Base-by-base conservation (phyloP, 1,284 basidiomycete genomes). In the Pholiota adiposa region DNA sequence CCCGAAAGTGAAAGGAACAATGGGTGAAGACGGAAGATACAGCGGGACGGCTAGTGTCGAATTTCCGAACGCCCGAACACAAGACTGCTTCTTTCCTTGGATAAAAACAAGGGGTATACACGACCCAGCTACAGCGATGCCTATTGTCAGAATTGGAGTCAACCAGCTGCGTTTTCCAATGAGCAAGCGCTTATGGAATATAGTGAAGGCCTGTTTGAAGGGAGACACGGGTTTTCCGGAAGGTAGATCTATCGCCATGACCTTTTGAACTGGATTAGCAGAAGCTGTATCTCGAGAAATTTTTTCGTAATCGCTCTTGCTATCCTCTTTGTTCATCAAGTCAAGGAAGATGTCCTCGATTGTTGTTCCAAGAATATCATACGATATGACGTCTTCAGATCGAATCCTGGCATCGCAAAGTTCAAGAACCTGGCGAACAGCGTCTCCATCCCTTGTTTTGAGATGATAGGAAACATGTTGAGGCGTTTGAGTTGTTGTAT, bases 261-360 rank as follows among this genome's bases (percentile, higher is more conserved):
- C 7, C 38, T 56, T 59, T n/a, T 53, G 40, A 9, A 51, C 9
- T 29, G 54, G 50, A n/a, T 54, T 38, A 23, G 54, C 58, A 2
- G 57, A 59, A 18, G 41, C 40, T 2, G 62, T 61, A 31, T 63
- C 60, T 18, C 25, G 43, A 4, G 65, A 60, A 14, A 27, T 25
- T 25, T 59, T 58, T 50, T 65, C 59, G 12, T 64, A 44, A 11
- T 61, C 54, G 23, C 48, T 48, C 18, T 46, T 21, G 2, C 18
- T 52, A 8, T 70, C 72, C 41, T 85, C 76, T 31, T 79, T 75
- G 57, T 79, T 75, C 86, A 91, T 92, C 29, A 94, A 74, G 46
- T 83, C 80, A 12, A 94, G 77, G 76, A 94, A 94, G 43, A 94
- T 88, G 60, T 92, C 89, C 69, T 93, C 92, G 50, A 94, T 88